Evolutionary conservation across 805 yeast genomes (phyloP), one percentile per base, ranked within the genome.

Genomic region (Zygoascus biomembranicola): DNA sequence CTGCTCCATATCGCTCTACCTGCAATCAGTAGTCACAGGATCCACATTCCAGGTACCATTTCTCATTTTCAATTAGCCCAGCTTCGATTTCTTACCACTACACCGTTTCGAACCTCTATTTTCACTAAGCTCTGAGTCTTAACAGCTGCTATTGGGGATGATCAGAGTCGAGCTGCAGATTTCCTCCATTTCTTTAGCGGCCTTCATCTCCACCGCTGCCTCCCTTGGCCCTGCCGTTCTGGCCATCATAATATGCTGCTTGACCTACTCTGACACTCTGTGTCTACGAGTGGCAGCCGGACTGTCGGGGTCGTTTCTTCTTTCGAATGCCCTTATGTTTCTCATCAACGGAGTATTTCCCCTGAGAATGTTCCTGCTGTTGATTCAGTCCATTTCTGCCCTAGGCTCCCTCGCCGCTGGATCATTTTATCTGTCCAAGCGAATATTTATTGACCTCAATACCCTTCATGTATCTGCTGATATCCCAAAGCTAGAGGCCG

Each of bases 131-230:
- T 23, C 28, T 23, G 28, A 23, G 28, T 23, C 28, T 23, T 6
- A 23, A 23, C 28, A 23, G 28, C 28, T 23, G 28, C 28, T 6
- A 23, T 23, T 6, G 39, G 39, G 16, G 26, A 57, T 56, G 61
- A 55, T 64, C 35, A 56, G 54, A 10, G 61, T 64, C 5, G 61
- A 64, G 47, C 56, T 64, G 11, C 61, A 62, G 48, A 50, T 64
- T 42, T 62, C 67, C 11, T 57, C 64, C 8, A 47, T 60, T 2
- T 63, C 68, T n/a, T 42, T 63, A 20, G 55, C 55, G 5, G 57
- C 66, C 2, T 47, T 62, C 23, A 53, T 39, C 26, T 53, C 55
- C 31, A 14, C 51, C 41, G 46, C 49, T 26, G 18, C 49, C 11
- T 51, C 61, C 11, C 18, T 50, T 6, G 56, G 56, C 8, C 59